Base-by-base conservation (phyloP, 495 filamentous ascomycete genomes). In the Umbilicaria muhlenbergii region DNA sequence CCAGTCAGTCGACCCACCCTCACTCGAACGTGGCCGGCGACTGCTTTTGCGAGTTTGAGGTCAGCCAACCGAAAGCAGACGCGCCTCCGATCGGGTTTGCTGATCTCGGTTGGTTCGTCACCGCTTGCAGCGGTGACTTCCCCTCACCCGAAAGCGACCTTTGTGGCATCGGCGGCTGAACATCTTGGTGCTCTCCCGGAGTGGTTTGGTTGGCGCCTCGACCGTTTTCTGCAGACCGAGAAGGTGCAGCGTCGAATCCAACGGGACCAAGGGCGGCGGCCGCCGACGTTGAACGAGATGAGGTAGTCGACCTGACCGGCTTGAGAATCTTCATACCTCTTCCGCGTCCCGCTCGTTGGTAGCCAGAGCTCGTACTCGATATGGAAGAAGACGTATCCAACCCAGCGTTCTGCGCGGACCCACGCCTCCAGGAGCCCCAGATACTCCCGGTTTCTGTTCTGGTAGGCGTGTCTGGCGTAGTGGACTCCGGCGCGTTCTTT, bases 51-150 rank as follows among this genome's bases (percentile, higher is more conserved):
- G 55, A 50, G 19, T 52, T 58, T 42, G 64, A 53, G 51, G 79
- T 80, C 61, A 95, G 76, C 87, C 88, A 98, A n/a, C 81, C 74
- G 66, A 98, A 98, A 12, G 91, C 91, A 18, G 86, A 89, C n/a
- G 83, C 91, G 32, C 83, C 80, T 11, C 91, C 91, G 34, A 95
- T 69, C 3, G 91, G 88, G 57, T 95, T 95, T 17, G 77, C 52
- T 4, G 64, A 61, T 42, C 69, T 65, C n/a, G 62, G 58, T 49
- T 77, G 74, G 47, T 58, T 76, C 56, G 59, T 62, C 61, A 51
- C 52, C 54, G 39, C 49, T 48, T 50, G 49, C 34, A 48, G 51
- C 47, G 43, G 43, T 36, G 32, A 53, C 60, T 54, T 55, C n/a
- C 31, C 44, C 38, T 47, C 41, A 21, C 34, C 48, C 8, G 52